Evolutionary conservation across 108 stramenopile species (phyloP).

Genomic region (Asterionellopsis glacialis): DNA sequence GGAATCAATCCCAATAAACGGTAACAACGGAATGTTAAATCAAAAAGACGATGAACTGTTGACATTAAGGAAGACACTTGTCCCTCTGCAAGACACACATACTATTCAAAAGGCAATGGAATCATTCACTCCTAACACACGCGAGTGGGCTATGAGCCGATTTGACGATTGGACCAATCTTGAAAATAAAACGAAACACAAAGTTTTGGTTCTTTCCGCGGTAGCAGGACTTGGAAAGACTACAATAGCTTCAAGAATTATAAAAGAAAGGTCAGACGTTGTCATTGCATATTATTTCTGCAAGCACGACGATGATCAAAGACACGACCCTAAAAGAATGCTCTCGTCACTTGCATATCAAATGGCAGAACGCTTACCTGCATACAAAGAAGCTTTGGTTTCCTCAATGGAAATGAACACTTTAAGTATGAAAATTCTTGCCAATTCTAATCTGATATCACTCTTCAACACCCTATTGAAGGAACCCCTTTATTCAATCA

Average conservation of each 20-base stretch:
- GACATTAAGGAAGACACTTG: too few relatives aligned
- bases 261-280: neutral
- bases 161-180: too few relatives aligned
- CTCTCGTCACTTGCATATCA: slow-evolving; percentile 2
- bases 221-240: neutral
- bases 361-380: neutral
- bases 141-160: too few relatives aligned
- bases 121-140: too few relatives aligned
- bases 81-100: too few relatives aligned
- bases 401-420: neutral
- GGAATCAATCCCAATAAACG: too few relatives aligned
- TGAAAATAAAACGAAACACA: neutral
- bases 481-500: neutral
- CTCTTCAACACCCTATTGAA: neutral
- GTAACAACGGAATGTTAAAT: too few relatives aligned
- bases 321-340: slow-evolving; percentile 1
- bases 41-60: too few relatives aligned
- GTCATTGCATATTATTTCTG: slow-evolving; percentile 6
- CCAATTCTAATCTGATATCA: neutral
- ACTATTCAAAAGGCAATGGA: too few relatives aligned
- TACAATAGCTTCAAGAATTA: neutral
- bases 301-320: slow-evolving; percentile 1
- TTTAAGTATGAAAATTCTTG: neutral
- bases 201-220: neutral
- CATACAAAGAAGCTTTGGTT: neutral